phyloP scores from a whole-genome alignment of 805 yeast genomes.

The Teunomyces tritomae region DNA sequence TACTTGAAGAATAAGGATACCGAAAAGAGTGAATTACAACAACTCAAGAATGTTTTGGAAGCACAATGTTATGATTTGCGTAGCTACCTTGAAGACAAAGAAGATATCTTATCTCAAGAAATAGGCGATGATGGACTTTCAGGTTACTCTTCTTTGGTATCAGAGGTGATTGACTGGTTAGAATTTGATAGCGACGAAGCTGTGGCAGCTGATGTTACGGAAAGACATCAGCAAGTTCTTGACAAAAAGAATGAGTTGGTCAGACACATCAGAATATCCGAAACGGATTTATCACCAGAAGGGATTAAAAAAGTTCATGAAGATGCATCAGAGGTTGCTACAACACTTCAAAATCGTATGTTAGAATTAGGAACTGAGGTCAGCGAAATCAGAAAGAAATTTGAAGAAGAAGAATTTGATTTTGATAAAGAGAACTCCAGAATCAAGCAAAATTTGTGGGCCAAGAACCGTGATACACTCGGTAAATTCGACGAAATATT shows the following conservation, averaged over 20 bases:
- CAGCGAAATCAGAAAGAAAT: conserved; percentile 39
- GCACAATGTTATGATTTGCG: conserved; percentile 69
- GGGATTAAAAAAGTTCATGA: conserved; percentile 45
- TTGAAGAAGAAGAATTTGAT: conserved; percentile 46
- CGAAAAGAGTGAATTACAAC: conserved; percentile 52
- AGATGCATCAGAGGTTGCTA: conserved; percentile 40
- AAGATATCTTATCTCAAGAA: conserved; percentile 33
- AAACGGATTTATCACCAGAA: conserved; percentile 45
- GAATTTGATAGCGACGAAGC: conserved; percentile 67
- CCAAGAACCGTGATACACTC: conserved; percentile 18
- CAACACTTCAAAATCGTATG: conserved; percentile 44
- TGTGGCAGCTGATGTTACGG: conserved; percentile 22
- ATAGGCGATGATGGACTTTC: conserved; percentile 38
- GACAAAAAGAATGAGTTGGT: conserved; percentile 23
- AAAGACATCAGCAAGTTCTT: conserved; percentile 20
- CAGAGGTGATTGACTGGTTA: conserved; percentile 68
- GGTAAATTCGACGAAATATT: conserved; percentile 26
- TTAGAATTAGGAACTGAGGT: conserved; percentile 47
- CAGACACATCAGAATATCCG: conserved; percentile 38
- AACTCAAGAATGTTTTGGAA: conserved; percentile 68
- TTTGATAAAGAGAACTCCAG: conserved; percentile 51
- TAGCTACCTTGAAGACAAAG: conserved; percentile 53
- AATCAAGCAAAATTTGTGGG: conserved; percentile 25
- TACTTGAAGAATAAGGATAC: conserved; percentile 54
- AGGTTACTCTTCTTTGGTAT: conserved; percentile 27